A percentile compares a stretch with the other conserved stretches of the same genome.
Evolutionary conservation across 1,284 basidiomycete genomes (phyloP).

Genomic region (Leccinum fallax): DNA sequence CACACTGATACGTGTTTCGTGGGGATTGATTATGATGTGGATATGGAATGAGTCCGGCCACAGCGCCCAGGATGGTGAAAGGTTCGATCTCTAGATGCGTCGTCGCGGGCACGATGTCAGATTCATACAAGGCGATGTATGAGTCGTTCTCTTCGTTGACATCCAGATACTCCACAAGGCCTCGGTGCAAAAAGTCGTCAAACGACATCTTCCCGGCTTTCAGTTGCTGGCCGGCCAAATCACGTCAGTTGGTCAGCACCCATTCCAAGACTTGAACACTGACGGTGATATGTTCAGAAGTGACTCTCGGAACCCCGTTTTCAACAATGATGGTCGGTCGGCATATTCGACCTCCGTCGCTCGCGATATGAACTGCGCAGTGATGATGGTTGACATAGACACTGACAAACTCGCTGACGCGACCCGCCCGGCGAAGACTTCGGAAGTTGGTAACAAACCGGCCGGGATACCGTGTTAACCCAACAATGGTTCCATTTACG

Average conservation of each 20-base stretch:
- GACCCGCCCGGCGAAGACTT: conserved; percentile 87
- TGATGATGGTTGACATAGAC: conserved; percentile 98
- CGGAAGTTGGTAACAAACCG: conserved; percentile 93
- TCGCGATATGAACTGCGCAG: conserved; percentile 93
- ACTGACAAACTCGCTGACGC: conserved; percentile 96
- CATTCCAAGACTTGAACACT: conserved; percentile 13
- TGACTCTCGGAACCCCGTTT: conserved; percentile 77
- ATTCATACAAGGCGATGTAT: conserved; percentile 94
- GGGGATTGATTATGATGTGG: conserved; percentile 99
- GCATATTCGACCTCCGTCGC: conserved; percentile 98
- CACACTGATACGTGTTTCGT: conserved; percentile 98
- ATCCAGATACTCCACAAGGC: conserved; percentile 99
- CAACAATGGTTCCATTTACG: conserved; percentile 96
- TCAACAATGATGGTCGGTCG: conserved; percentile 98
- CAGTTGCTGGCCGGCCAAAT: conserved; percentile 56
- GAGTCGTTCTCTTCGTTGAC: conserved; percentile 99
- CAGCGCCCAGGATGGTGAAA: conserved; percentile 96
- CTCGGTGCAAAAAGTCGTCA: conserved; percentile 92
- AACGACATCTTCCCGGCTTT: conserved; percentile 84
- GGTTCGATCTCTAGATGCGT: conserved; percentile 99
- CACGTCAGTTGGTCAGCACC: conserved; percentile 18
- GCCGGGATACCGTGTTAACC: conserved; percentile 84
- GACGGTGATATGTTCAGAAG: conserved; percentile 80
- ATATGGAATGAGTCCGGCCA: conserved; percentile 98
- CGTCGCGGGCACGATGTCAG: conserved; percentile 78